Evolutionary conservation across 2,329 filamentous ascomycete genomes (phyloP).

Genomic region (Sporothrix protearum): DNA sequence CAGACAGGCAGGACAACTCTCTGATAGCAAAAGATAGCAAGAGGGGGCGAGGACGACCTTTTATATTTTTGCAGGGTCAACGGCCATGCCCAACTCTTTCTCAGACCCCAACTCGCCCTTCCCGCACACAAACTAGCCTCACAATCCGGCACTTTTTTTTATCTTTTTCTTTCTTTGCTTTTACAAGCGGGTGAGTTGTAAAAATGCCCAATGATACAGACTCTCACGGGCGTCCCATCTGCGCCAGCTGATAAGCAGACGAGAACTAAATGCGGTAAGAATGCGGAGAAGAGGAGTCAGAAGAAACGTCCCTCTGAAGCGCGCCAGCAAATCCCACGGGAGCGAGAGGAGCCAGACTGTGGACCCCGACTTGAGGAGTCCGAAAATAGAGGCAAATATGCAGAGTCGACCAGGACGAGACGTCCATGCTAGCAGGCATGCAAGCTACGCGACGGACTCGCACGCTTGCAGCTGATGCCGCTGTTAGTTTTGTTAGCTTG

Average conservation of each 20-base stretch:
- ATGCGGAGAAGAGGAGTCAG: slow-evolving; percentile 8
- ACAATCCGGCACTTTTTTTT: background rate
- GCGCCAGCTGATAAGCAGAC: slow-evolving; percentile 1
- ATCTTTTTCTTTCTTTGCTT: background rate
- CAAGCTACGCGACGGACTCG: background rate
- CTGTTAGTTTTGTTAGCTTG: background rate
- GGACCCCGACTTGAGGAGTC: no score
- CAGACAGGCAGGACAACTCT: background rate
- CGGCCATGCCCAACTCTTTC: background rate
- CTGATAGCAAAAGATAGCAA: slow-evolving; percentile 19
- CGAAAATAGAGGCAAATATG: background rate
- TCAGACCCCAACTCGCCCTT: background rate
- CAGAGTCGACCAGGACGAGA: background rate
- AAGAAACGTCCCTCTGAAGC: background rate
- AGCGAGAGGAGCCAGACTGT: no score
- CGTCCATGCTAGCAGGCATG: background rate
- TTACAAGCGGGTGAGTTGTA: background rate
- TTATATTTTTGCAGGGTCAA: slow-evolving; percentile 17
- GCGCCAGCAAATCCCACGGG: slow-evolving; percentile 4
- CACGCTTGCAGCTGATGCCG: background rate
- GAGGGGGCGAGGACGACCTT: background rate
- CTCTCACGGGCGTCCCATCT: background rate
- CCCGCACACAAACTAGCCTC: background rate
- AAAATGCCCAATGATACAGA: background rate
- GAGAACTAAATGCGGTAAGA: background rate